Evolutionary conservation across 23 red algal species (phyloP), one percentile per base, ranked within the genome.

Genomic region (Pyropia yezoensis): DNA sequence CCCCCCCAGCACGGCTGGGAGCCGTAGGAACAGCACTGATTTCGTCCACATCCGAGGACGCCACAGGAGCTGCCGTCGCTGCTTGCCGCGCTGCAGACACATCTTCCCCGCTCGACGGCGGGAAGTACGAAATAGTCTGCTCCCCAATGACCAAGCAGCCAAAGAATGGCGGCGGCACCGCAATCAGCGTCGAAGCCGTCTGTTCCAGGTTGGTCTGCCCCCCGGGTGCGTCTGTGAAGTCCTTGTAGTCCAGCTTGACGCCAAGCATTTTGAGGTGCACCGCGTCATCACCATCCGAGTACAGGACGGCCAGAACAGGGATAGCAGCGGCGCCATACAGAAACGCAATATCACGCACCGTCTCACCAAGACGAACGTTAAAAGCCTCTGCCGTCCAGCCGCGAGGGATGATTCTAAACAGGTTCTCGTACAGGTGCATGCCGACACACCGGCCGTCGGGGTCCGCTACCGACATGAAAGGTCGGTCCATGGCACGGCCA

Each of bases 341-440:
- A 60, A 98, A 98, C n/a, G 73, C 76, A 72, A 98, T 91, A 67
- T 85, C 80, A 14, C 66, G 65, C 32, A 98, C 75, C 17, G 55
- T 23, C 21, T 65, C 85, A 20, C 88, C 94, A 14, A 98, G 57
- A 7, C 94, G 80, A 18, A 98, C 82, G 51, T 98, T 89, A 73
- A 89, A 98, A 0, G 94, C 94, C 19, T 91, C 85, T 25, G 74
- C 74, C 18, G 71, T 71, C 29, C 57, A 65, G n/a, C 68, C 74
- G 3, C 77, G 79, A 27, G 94, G 94, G 25, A 98, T 68, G n/a
- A 98, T 69, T 34, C 82, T 86, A 33, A 98, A 61, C 56, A 98
- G 21, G 17, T 74, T 58, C 54, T 90, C 73, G 75, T 88, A 88
- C 58, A 82, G 76, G 79, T 91, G 59, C 54, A 98, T 50, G 18